Evolutionary conservation across 306 rosid species (phyloP).

Genomic region (Acacia melanoxylon): DNA sequence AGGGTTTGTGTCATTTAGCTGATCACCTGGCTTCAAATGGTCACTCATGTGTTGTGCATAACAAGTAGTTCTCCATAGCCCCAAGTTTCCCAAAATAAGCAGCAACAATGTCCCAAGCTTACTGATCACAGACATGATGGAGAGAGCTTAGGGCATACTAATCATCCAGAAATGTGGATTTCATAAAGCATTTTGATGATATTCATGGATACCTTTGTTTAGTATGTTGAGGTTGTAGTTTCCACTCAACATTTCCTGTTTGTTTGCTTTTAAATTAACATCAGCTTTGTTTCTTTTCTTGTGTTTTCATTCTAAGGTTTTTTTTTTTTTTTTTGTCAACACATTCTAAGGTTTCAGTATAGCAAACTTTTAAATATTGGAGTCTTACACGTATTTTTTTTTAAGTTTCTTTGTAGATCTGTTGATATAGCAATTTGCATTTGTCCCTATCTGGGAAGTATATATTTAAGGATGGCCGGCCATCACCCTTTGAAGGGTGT

Average conservation of each 20-base stretch:
- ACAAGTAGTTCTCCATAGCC: neutral
- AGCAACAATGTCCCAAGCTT: neutral
- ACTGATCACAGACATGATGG: neutral
- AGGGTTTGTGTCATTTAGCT: neutral
- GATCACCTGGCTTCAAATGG: neutral
- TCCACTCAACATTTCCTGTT: neutral
- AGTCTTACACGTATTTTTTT: neutral
- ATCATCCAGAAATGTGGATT: neutral
- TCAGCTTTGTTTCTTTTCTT: too few species aligned
- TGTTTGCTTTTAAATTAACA: neutral
- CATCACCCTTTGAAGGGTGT: too few species aligned
- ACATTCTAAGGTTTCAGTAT: neutral
- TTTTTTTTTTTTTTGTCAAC: too few species aligned
- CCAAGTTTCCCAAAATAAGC: neutral
- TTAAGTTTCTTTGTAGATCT: too few species aligned
- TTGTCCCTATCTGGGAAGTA: too few species aligned
- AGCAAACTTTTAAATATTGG: neutral
- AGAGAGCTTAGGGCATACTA: neutral
- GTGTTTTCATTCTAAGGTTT: neutral
- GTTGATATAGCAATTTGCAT: too few species aligned
- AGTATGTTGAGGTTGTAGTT: neutral
- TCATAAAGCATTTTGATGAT: neutral
- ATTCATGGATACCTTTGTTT: neutral
- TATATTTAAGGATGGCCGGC: too few species aligned
- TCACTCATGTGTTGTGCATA: neutral